A percentile compares a stretch with the other conserved stretches of the same genome.
Conservation (phyloP, 106 monocot species). For the Acanthochlamys bracteata region DNA sequence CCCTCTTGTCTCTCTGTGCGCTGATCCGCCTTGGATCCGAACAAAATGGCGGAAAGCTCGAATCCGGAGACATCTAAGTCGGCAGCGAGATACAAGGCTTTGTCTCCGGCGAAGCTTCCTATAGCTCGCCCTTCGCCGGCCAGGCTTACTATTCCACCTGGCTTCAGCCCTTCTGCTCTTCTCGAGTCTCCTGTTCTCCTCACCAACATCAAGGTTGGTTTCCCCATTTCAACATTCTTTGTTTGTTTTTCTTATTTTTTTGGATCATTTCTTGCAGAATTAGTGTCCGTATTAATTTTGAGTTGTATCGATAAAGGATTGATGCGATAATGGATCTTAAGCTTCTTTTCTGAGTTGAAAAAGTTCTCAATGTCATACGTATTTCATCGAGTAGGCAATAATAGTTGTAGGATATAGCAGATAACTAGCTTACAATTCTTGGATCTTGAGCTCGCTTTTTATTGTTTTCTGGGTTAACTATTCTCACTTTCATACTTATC, state of each 20-base stretch:
- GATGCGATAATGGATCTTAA: no score
- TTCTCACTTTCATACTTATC: no score
- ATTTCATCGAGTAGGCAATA: no score
- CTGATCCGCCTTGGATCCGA: not conserved
- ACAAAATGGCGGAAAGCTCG: not conserved
- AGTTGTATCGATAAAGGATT: no score
- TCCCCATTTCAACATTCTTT: no score
- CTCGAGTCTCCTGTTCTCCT: constrained; percentile 89
- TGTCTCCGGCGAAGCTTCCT: constrained; percentile 66
- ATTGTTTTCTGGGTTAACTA: no score
- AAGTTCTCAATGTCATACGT: no score
- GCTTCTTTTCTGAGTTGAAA: no score
- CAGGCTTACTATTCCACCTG: constrained; percentile 54
- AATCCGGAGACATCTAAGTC: not conserved
- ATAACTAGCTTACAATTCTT: no score
- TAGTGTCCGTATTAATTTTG: not conserved
- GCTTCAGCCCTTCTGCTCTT: constrained; percentile 62
- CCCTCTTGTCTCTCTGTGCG: not conserved
- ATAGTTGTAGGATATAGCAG: no score
- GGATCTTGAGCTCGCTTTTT: no score
- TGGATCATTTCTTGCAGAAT: not conserved
- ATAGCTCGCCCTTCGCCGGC: constrained; percentile 38
- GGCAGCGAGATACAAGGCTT: constrained; percentile 48
- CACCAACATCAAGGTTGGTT: constrained; percentile 55
- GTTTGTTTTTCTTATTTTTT: not conserved